These are phyloP conservation scores for Russula sp. DNA, from an alignment of 768 basidiomycete species.

Conservation along the genomic window DNA sequence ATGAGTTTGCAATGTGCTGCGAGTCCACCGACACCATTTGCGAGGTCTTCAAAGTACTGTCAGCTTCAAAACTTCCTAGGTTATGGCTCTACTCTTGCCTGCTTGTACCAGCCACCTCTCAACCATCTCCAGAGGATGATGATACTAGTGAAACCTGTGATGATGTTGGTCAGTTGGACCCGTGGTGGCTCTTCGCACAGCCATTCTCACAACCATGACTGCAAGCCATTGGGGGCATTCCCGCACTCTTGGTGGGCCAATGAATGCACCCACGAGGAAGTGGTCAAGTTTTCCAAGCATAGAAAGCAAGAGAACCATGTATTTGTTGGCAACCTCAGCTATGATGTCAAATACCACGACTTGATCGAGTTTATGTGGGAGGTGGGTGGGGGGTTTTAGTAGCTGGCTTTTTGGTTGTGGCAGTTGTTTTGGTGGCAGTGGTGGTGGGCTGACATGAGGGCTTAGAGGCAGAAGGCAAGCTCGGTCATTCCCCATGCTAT, in stretches of 20 bases:
- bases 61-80: too few relatives aligned
- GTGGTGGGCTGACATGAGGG: background rate
- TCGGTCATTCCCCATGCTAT: too few relatives aligned
- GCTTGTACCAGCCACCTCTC: too few relatives aligned
- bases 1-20: too few relatives aligned
- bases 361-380: constrained; percentile 99
- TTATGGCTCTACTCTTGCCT: too few relatives aligned
- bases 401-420: constrained; percentile 37
- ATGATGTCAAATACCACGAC: constrained; percentile 98
- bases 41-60: too few relatives aligned
- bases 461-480: constrained; percentile 30
- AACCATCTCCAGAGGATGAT: too few relatives aligned
- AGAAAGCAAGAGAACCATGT: constrained; percentile 98
- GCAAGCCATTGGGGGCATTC: constrained; percentile 58
- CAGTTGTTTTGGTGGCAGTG: constrained; percentile 3
- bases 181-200: constrained; percentile 57
- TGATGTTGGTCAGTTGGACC: too few relatives aligned
- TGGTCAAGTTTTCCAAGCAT: constrained; percentile 88
- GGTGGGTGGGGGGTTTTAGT: constrained; percentile 88
- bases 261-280: constrained; percentile 93
- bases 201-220: constrained; percentile 49
- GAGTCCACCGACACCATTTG: too few relatives aligned
- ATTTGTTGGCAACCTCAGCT: constrained; percentile 97
- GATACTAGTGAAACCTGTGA: too few relatives aligned
- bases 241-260: constrained; percentile 78